A percentile compares a stretch with the other conserved stretches of the same genome.
Conservation (phyloP, 257 asterid species). For the Rehmannia glutinosa region DNA sequence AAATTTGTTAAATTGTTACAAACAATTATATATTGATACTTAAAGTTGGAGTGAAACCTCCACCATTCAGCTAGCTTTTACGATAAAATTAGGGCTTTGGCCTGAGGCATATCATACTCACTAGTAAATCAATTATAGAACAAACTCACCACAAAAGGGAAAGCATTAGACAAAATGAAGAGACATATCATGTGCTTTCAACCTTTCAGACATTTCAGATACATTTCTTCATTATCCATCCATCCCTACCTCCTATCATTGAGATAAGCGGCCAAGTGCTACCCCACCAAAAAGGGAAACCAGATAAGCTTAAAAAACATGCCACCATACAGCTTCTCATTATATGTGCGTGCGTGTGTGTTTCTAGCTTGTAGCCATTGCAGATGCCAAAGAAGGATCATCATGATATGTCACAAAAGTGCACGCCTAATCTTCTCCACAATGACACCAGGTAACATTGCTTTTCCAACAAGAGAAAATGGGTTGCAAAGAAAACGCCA, state of each 20-base stretch:
- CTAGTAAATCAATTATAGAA: too few relatives aligned
- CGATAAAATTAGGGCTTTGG: too few relatives aligned
- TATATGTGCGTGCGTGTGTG: too few relatives aligned
- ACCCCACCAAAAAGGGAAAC: constrained; percentile 13
- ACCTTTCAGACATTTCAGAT: background rate
- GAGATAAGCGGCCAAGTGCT: constrained; percentile 1
- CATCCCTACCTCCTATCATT: background rate
- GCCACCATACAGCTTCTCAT: too few relatives aligned
- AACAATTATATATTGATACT: too few relatives aligned
- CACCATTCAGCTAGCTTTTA: too few relatives aligned
- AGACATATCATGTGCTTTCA: constrained; percentile 20
- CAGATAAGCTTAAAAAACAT: constrained; percentile 17
- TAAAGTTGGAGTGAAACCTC: too few relatives aligned
- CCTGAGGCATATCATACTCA: too few relatives aligned
- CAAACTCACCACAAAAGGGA: background rate
- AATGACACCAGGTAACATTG: background rate
- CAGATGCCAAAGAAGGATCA: too few relatives aligned
- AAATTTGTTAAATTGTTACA: too few relatives aligned
- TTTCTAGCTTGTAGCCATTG: too few relatives aligned
- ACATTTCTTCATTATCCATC: constrained; percentile 8
- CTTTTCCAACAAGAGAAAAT: constrained; percentile 1
- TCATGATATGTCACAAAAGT: too few relatives aligned
- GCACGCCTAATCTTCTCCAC: background rate
- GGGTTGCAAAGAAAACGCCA: background rate
- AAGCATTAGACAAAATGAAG: background rate